Base-by-base conservation (phyloP, 768 basidiomycete genomes). In the Termitomyces sp. region DNA sequence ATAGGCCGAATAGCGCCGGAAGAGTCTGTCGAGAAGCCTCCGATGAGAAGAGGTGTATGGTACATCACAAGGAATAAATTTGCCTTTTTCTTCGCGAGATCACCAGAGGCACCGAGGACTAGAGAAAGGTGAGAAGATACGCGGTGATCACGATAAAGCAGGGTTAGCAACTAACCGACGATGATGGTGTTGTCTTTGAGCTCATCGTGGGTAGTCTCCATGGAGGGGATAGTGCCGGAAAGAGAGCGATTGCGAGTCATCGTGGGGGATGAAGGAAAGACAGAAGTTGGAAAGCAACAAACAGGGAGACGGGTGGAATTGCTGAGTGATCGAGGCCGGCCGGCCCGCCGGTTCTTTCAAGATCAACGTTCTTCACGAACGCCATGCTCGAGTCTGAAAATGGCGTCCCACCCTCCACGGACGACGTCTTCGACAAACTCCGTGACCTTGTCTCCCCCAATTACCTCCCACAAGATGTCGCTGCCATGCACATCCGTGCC, bases 31-130 rank as follows among this genome's bases (percentile, higher is more conserved):
- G 35, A 26, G 38, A 56, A 23, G 57, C 57, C n/a, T 54, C 52
- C 55, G 55, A 33, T 55, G 9, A 60, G 61, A 41, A 48, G 38
- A 60, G 28, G 40, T 44, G 26, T 48, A 50, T 19, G 63, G 28
- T 15, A 38, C 2, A n/a, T 26, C 33, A 43, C 54, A n/a, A 35
- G 15, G 23, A 21, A 43, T 33, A 42, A 51, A 54, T 68, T 48
- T 49, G 85, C 94, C 84, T 99, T 99, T 78, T 99, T 99, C 87
- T 97, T 96, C 61, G 96, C 96, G 46, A 99, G 80, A 78, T 99
- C 96, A 41, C 96, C 96, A 55, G 93, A 95, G 3, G 96, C 96
- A 55, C 96, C 96, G 59, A 95, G 84, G 53, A 98, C 95, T 94
- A 67, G 35, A 30, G 23, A 10, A 54, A 51, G 35, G 60, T 64